These are phyloP conservation scores for Margaritispora aquatica DNA, from an alignment of 495 filamentous ascomycete species.

Conservation along the genomic window DNA sequence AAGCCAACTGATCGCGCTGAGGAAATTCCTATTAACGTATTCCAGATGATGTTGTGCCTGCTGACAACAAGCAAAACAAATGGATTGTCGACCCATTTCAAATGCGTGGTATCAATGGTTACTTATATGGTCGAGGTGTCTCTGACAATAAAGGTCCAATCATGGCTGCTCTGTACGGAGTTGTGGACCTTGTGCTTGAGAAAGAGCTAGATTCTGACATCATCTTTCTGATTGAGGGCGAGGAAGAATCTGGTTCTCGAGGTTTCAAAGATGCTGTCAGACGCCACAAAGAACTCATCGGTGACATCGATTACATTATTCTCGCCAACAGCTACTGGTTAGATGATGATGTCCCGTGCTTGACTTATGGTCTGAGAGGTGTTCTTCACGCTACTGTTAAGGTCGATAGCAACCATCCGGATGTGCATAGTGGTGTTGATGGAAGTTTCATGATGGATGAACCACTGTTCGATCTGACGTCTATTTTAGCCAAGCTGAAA, in stretches of 20 bases:
- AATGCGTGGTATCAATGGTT: constrained; percentile 79
- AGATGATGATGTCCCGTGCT: constrained; percentile 87
- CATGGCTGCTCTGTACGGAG: constrained; percentile 86
- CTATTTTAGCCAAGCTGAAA: constrained; percentile 72
- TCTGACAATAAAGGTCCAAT: constrained; percentile 97
- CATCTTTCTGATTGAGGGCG: constrained; percentile 90
- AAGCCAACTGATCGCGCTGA: neutral
- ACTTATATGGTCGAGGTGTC: constrained; percentile 92
- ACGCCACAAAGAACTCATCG: constrained; percentile 75
- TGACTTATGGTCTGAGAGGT: constrained; percentile 93
- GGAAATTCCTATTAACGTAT: neutral
- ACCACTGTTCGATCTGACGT: constrained; percentile 81
- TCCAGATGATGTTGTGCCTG: constrained; percentile 83
- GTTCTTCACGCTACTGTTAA: constrained; percentile 89
- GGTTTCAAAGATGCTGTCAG: constrained; percentile 79
- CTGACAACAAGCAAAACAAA: constrained; percentile 67
- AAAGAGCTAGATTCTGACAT: constrained; percentile 79
- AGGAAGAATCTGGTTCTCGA: constrained; percentile 90
- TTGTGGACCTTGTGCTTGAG: constrained; percentile 74
- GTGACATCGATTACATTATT: constrained; percentile 86
- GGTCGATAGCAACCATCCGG: constrained; percentile 76
- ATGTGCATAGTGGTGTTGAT: constrained; percentile 93
- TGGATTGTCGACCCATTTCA: constrained; percentile 88
- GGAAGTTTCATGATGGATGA: constrained; percentile 84
- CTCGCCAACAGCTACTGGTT: constrained; percentile 98